Evolutionary conservation across 2,329 filamentous ascomycete genomes (phyloP).

Genomic region (Aureobasidium subglaciale): DNA sequence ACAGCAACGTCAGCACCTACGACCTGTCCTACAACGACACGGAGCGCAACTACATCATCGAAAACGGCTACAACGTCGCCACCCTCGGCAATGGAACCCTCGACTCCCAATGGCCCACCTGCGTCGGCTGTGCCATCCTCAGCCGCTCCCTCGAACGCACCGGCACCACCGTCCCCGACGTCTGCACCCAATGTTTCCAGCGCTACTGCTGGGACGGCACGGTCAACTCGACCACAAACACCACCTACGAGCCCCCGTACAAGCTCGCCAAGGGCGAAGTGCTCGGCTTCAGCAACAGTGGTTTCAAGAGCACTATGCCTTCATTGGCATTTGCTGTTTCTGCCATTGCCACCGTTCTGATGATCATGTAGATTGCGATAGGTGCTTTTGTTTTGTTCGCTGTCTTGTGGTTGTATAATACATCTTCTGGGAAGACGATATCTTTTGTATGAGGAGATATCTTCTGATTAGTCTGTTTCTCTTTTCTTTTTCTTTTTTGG

Average conservation of each 20-base stretch:
- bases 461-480: too few species aligned
- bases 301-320: neutral
- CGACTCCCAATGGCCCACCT: constrained; percentile 69
- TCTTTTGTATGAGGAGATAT: neutral
- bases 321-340: neutral
- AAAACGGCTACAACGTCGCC: constrained; percentile 77
- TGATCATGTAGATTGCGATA: constrained; percentile 4
- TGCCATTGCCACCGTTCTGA: neutral
- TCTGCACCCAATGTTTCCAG: constrained; percentile 69
- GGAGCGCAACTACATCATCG: constrained; percentile 71
- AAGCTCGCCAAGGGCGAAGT: constrained; percentile 13
- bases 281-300: neutral
- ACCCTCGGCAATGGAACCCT: constrained; percentile 76
- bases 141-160: constrained; percentile 68
- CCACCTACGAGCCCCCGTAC: constrained; percentile 13
- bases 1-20: constrained; percentile 76
- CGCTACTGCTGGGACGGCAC: constrained; percentile 94
- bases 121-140: constrained; percentile 82
- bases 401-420: neutral
- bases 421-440: neutral
- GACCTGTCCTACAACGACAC: constrained; percentile 54
- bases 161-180: constrained; percentile 58
- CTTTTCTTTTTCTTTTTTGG: too few species aligned
- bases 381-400: neutral
- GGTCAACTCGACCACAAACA: constrained; percentile 32